Evolutionary conservation across 257 asterid genomes (phyloP).

Genomic region (Mentha longifolia): DNA sequence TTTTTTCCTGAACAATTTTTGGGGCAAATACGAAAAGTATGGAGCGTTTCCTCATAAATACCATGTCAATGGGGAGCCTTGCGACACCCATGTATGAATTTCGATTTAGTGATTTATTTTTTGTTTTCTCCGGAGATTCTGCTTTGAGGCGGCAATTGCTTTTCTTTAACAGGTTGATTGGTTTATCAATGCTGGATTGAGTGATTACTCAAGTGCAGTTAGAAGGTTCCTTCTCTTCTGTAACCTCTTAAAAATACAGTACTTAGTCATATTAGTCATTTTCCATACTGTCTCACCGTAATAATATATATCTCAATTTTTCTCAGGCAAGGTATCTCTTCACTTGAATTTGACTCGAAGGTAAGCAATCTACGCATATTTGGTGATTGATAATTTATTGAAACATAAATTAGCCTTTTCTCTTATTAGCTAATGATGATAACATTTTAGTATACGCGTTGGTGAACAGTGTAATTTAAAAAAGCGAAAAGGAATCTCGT

Average conservation of each 20-base stretch:
- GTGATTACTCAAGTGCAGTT: conserved; percentile 25
- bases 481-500: background rate
- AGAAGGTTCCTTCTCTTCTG: conserved; percentile 31
- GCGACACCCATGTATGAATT: conserved; percentile 73
- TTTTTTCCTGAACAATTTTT: background rate
- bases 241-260: background rate
- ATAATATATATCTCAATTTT: conserved; percentile 4
- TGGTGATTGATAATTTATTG: conserved; percentile 16
- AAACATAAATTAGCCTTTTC: conserved; percentile 17
- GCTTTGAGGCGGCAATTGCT: too few relatives aligned
- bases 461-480: background rate
- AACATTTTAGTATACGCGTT: background rate
- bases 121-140: too few relatives aligned
- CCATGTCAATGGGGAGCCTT: conserved; percentile 67
- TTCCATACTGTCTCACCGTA: background rate
- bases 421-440: background rate
- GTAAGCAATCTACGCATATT: conserved; percentile 43
- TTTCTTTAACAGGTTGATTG: conserved; percentile 44
- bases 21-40: conserved; percentile 41
- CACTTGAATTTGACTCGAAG: conserved; percentile 90
- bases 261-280: background rate
- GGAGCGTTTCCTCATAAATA: conserved; percentile 75
- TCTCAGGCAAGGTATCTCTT: conserved; percentile 77
- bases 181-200: conserved; percentile 40
- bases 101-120: background rate